Evolutionary conservation across 2,329 filamentous ascomycete genomes (phyloP).

Genomic region (Penicillium sp.): DNA sequence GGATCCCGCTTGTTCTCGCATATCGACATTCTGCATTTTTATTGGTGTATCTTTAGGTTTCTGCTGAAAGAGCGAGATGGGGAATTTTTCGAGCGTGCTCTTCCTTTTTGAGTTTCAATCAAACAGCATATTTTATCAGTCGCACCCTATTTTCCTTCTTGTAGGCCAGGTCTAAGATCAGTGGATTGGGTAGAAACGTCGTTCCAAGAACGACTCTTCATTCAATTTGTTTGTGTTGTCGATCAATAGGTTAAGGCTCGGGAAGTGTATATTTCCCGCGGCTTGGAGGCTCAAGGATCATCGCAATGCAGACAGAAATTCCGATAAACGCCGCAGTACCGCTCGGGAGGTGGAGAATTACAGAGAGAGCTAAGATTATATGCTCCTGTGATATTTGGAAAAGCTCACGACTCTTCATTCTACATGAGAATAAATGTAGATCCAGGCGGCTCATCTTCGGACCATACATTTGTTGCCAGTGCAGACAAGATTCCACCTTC

Average conservation of each 20-base stretch:
- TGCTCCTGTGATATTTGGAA: background rate
- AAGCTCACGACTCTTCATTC: too few species aligned
- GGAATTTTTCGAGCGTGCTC: background rate
- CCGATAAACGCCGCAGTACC: background rate
- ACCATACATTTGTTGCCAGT: too few species aligned
- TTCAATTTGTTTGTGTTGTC: too few species aligned
- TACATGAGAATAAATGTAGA: too few species aligned
- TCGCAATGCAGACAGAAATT: background rate
- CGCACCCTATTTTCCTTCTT: background rate
- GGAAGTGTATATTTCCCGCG: too few species aligned
- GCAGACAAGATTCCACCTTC: too few species aligned
- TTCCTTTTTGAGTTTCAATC: conserved; percentile 16
- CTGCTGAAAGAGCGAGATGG: background rate
- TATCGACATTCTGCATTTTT: conserved; percentile 18
- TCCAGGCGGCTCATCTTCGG: too few species aligned
- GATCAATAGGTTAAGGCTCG: too few species aligned
- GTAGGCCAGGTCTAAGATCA: background rate
- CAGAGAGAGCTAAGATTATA: background rate
- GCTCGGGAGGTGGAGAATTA: background rate
- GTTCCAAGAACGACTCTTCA: too few species aligned
- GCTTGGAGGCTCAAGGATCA: background rate
- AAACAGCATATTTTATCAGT: background rate
- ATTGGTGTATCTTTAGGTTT: conserved; percentile 15
- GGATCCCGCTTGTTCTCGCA: background rate
- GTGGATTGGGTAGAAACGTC: background rate